Evolutionary conservation across 768 basidiomycete genomes (phyloP), one percentile per base, ranked within the genome.

Genomic region (Boletales sp.): DNA sequence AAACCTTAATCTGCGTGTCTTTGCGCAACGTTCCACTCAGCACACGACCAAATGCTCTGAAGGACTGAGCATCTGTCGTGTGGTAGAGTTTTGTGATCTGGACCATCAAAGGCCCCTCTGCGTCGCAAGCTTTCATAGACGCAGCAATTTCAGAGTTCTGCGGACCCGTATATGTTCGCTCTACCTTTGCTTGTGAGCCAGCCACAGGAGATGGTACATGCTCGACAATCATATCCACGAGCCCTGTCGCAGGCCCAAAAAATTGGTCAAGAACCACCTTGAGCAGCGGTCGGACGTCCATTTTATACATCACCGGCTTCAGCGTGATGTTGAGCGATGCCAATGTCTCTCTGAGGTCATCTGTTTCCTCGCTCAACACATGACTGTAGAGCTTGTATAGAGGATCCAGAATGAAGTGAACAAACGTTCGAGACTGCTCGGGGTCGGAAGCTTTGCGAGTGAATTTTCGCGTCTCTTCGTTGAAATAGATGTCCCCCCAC

Each of bases 401-500:
- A 15, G 97, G 97, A 52, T 94, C 92, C 60, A 99, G 75, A 60
- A 99, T 86, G 71, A 99, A 99, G 63, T 97, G 88, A 39, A 97
- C 90, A 60, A 99, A 99, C 31, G 90, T 84, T 24, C 97, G 80
- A 43, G 80, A 79, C 38, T 83, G 75, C 58, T 93, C 90, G 0
- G 87, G 80, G 34, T 67, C 93, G 6, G 79, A 72, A 37, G 82
- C 82, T 66, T 93, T 94, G 43, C 92, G 83, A 3, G 85, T 86
- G 68, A 99, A 99, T 66, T 94, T 94, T 51, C 93, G 83, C 15
- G 81, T 82, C 51, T 90, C 84, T 38, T 75, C 64, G 69, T 94
- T 84, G 71, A 90, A 97, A 73, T 93, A 99, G 62, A 98, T 92
- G 71, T 98, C 94, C 14, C 97, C 97, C 97, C 97, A 99, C 13